A percentile compares a stretch with the other conserved stretches of the same genome.
phyloP scores from a whole-genome alignment of 805 yeast genomes.

The Cyberlindnera euphorbiiphila region DNA sequence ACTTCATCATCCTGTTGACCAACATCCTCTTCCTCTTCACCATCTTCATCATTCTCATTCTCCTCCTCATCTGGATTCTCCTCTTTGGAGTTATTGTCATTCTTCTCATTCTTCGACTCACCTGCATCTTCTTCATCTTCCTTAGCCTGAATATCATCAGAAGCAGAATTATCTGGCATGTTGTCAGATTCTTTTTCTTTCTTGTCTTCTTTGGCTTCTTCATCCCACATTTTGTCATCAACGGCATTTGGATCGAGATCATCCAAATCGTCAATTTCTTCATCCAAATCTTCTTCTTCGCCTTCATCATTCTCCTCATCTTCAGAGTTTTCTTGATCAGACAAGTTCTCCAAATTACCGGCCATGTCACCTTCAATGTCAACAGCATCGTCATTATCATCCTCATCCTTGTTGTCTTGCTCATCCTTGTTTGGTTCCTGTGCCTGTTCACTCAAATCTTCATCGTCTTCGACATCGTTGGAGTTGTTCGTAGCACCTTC shows the following conservation, averaged over 20 bases:
- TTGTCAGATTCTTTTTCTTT: constrained; percentile 82
- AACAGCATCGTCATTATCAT: constrained; percentile 80
- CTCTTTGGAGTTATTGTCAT: constrained; percentile 30
- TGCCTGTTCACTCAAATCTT: constrained; percentile 69
- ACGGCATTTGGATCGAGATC: constrained; percentile 92
- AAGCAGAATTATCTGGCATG: constrained; percentile 52
- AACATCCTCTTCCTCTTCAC: constrained; percentile 58
- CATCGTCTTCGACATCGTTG: constrained; percentile 87
- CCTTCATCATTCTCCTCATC: constrained; percentile 49
- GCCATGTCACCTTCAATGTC: constrained; percentile 98
- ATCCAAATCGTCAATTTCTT: constrained; percentile 83
- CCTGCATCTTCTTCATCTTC: constrained; percentile 32
- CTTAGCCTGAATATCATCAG: constrained; percentile 41
- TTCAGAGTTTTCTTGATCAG: constrained; percentile 51
- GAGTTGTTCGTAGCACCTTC: constrained; percentile 79
- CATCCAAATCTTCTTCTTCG: constrained; percentile 75
- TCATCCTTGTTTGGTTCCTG: constrained; percentile 73
- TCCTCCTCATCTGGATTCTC: constrained; percentile 34
- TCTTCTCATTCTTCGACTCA: constrained; percentile 27
- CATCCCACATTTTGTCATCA: constrained; percentile 98
- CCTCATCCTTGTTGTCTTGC: constrained; percentile 57
- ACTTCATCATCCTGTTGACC: constrained; percentile 83
- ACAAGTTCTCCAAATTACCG: constrained; percentile 77
- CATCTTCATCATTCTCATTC: constrained; percentile 51
- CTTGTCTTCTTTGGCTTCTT: constrained; percentile 69